Conservation (phyloP, 139 green algal species). For the Pleodorina starrii region DNA sequence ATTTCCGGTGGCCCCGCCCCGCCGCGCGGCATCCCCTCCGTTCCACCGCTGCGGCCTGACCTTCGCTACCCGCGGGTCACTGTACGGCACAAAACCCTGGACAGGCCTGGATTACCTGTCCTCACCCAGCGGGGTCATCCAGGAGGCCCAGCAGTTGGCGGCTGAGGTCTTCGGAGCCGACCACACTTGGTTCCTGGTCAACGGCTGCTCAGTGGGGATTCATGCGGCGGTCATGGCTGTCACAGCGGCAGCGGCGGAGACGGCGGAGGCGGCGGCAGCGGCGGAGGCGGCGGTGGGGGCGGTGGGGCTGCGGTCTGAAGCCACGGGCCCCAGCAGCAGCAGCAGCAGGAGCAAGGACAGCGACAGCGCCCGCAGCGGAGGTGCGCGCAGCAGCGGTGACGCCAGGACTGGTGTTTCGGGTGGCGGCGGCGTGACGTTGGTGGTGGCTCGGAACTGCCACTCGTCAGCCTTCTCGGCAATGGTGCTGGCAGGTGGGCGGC, state of each 20-base stretch:
- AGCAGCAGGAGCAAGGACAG: neutral
- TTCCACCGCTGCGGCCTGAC: too few relatives aligned
- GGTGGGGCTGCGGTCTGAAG: too few relatives aligned
- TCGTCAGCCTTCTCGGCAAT: constrained; percentile 82
- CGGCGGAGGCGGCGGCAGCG: neutral
- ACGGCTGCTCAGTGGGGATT: constrained; percentile 89
- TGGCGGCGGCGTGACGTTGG: constrained; percentile 52
- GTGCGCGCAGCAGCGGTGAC: neutral
- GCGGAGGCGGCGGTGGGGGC: neutral
- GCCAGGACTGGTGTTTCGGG: neutral
- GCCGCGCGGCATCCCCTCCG: too few relatives aligned
- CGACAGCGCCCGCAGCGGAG: neutral
- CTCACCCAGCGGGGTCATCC: constrained; percentile 80
- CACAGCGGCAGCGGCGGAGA: constrained; percentile 50
- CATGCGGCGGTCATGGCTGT: constrained; percentile 78
- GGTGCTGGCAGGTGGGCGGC: constrained; percentile 78
- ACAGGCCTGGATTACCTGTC: constrained; percentile 88
- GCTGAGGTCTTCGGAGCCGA: constrained; percentile 82
- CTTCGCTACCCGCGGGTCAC: too few relatives aligned
- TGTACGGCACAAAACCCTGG: too few relatives aligned
- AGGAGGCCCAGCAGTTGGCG: constrained; percentile 81
- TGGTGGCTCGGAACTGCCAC: constrained; percentile 92
- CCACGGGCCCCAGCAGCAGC: neutral
- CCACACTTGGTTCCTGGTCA: constrained; percentile 92
- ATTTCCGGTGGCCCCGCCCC: too few relatives aligned